A percentile compares a stretch with the other conserved stretches of the same genome.
phyloP scores from a whole-genome alignment of 1,139 yeast species.

The Geotrichum klebahnii region DNA sequence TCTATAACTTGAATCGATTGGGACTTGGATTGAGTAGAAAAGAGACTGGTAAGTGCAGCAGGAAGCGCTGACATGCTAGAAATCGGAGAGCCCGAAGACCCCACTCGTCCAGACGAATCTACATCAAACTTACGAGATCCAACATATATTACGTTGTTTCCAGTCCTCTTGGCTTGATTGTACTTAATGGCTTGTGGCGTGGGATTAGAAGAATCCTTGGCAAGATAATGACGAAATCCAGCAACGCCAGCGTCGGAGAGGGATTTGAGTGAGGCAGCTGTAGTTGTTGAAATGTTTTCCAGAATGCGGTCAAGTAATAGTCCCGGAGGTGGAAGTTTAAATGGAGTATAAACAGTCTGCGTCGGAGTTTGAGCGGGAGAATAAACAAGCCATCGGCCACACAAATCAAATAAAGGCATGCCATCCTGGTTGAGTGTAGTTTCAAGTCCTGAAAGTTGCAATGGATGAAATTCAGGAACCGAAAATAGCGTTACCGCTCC shows the following conservation, averaged over 20 bases:
- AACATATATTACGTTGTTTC: constrained; percentile 15
- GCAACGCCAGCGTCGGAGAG: constrained; percentile 35
- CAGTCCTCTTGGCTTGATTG: constrained; percentile 14
- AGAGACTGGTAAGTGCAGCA: constrained; percentile 23
- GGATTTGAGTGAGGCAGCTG: constrained; percentile 34
- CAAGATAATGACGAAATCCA: constrained; percentile 31
- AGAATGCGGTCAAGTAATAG: constrained; percentile 33
- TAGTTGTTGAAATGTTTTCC: constrained; percentile 32
- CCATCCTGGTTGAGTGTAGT: constrained; percentile 27
- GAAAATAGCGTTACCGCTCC: constrained; percentile 29
- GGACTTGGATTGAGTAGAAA: constrained; percentile 23
- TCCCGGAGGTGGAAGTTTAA: constrained; percentile 34
- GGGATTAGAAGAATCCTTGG: constrained; percentile 21
- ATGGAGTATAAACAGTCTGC: constrained; percentile 26
- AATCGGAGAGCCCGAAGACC: not conserved
- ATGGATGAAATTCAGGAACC: constrained; percentile 22
- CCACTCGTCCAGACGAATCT: constrained; percentile 15
- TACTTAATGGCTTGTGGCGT: constrained; percentile 9
- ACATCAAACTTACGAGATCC: constrained; percentile 14
- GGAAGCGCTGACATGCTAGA: constrained; percentile 14
- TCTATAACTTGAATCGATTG: constrained; percentile 43
- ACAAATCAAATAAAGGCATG: constrained; percentile 29
- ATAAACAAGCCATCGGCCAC: constrained; percentile 33
- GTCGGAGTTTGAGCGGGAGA: constrained; percentile 23
- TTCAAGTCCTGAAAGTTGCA: constrained; percentile 29